phyloP scores from a whole-genome alignment of 2,329 filamentous ascomycete genomes.

The Sporothrix pseudoabietina region DNA sequence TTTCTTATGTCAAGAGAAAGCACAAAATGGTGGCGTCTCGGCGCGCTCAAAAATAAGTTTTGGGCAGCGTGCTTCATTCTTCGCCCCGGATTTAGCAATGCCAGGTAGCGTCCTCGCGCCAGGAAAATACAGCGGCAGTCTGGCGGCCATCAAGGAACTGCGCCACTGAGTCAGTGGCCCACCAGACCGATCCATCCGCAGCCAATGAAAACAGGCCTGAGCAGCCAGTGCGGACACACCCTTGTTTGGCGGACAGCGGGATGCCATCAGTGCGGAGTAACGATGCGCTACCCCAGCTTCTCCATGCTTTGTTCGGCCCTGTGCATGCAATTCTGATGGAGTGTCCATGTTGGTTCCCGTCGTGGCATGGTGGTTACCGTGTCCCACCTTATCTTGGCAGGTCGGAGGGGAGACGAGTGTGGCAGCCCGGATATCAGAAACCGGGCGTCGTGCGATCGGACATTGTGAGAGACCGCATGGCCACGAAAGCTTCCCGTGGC shows the following conservation, averaged over 20 bases:
- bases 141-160: background rate
- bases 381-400: background rate
- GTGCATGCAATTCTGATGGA: background rate
- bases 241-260: constrained; percentile 6
- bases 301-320: background rate
- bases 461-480: background rate
- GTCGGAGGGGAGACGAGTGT: background rate
- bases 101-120: background rate
- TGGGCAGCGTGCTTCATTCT: background rate
- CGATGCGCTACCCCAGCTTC: constrained; percentile 5
- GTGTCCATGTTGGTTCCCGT: background rate
- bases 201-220: background rate
- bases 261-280: background rate
- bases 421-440: constrained; percentile 4
- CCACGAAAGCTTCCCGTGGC: background rate
- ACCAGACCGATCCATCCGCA: background rate
- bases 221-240: background rate
- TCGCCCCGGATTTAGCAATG: background rate
- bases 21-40: background rate
- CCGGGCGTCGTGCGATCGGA: background rate
- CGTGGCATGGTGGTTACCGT: background rate
- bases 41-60: background rate
- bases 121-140: background rate
- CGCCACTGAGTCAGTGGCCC: constrained; percentile 7
- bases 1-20: background rate